Base-by-base conservation (phyloP, 257 asterid species). In the Nicotiana otophora region DNA sequence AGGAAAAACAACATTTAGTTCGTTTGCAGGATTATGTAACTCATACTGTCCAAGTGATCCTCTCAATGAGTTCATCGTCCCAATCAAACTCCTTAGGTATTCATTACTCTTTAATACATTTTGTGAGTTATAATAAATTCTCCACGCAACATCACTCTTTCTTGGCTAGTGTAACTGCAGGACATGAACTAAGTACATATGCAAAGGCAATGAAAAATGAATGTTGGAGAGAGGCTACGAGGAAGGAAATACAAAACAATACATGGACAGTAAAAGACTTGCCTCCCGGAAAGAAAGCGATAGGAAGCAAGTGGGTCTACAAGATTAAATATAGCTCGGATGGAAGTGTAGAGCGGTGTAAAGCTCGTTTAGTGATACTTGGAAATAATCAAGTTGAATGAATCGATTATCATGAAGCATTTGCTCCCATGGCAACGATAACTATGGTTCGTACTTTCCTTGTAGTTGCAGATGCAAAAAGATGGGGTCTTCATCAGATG, bases 241-340 rank as follows among this genome's bases (percentile, higher is more conserved):
- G 15, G 1, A 14, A 75, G 5, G 82, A 81, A 57, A 68, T 80
- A 15, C 54, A 39, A 3, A 69, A 81, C 10, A 31, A 17, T 5
- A 84, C 54, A 7, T 75, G 82, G 82, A 36, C 26, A 4, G 3
- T 81, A 9, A 61, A 62, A 74, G 5, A 8, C 19, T 36, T 81
- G 19, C 82, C 75, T 12, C 10, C 5, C 10, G 61, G 82, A 2
- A 70, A 81, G 20, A 42, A 30, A 48, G 82, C 72, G 7, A 11
- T 81, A 1, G 84, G 84, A 5, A 19, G 66, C 53, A 31, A 69
- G 30, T 84, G 84, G 86, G 69, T 85, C 4, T 85, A 67, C 57
- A 85, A 58, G 20, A 69, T 82, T 1, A 85, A 85, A 17, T 66
- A 82, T 63, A 19, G 46, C 2, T 54, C 46, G 4, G 81, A 85